Evolutionary conservation across 345 rosid genomes (phyloP).

Genomic region (Cardamine chenopodiifolia): DNA sequence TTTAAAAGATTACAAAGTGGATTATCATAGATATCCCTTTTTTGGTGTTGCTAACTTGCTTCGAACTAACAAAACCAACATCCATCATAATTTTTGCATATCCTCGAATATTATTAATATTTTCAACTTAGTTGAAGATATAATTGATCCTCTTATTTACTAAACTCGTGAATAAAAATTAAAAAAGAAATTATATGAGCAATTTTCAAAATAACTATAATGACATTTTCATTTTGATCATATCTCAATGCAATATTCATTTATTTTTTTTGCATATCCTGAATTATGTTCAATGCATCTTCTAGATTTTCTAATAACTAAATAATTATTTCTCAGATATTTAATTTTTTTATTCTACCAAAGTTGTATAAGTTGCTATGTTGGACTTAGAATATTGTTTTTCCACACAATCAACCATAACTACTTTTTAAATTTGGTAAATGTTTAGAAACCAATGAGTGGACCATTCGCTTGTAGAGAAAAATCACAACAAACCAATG

Average conservation of each 20-base stretch:
- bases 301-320: neutral
- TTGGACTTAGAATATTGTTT: constrained; percentile 18
- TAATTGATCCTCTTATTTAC: neutral
- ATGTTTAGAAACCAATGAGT: neutral
- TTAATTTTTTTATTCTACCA: too few species aligned
- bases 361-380: too few species aligned
- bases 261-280: neutral
- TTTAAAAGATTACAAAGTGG: too few species aligned
- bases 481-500: constrained; percentile 7
- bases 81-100: neutral
- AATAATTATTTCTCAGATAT: accelerated
- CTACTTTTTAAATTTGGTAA: neutral
- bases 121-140: too few species aligned
- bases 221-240: neutral
- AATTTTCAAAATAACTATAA: neutral
- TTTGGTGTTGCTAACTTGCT: too few species aligned
- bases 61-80: neutral
- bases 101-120: neutral
- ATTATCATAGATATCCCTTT: too few species aligned
- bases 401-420: neutral
- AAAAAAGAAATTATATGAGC: neutral
- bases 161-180: neutral
- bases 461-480: constrained; percentile 13
- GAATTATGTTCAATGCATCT: neutral
- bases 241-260: neutral